phyloP scores from a whole-genome alignment of 2,329 filamentous ascomycete species.

The Phyllosticta ampelicida region DNA sequence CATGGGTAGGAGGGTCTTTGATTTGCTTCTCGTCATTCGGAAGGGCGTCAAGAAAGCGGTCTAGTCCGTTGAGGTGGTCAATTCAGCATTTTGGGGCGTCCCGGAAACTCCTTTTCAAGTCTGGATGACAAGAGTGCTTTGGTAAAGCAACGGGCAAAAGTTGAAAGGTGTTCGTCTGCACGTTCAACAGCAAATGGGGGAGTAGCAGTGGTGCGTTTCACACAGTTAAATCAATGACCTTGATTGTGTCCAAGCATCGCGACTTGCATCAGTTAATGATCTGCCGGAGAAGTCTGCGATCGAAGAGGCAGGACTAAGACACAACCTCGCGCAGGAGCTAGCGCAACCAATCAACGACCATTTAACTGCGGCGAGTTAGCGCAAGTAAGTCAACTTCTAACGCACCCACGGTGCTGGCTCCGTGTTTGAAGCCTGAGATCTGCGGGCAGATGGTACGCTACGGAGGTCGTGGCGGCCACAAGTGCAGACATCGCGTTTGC shows the following conservation, averaged over 20 bases:
- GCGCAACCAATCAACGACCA: not conserved
- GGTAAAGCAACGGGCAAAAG: slow-evolving; percentile 4
- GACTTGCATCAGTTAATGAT: too few species aligned
- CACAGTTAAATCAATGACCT: not conserved
- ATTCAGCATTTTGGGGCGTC: slow-evolving; percentile 8
- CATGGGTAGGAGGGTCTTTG: not conserved
- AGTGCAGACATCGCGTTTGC: slow-evolving; percentile 5
- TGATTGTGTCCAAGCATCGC: not conserved
- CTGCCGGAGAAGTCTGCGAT: too few species aligned
- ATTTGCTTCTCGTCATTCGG: not conserved
- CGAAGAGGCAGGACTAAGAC: too few species aligned
- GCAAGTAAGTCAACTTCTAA: not conserved
- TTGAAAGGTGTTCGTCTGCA: not conserved
- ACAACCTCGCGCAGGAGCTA: not conserved
- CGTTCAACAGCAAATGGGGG: not conserved
- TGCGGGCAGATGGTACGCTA: not conserved
- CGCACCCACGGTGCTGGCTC: not conserved
- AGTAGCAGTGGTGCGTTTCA: not conserved
- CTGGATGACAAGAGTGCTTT: slow-evolving; percentile 7
- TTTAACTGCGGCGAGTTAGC: not conserved
- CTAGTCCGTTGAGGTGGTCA: slow-evolving; percentile 6
- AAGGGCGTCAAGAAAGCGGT: slow-evolving; percentile 7
- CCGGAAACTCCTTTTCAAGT: slow-evolving; percentile 5
- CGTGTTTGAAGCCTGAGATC: not conserved
- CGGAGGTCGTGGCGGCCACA: slow-evolving; percentile 7